These are phyloP conservation scores for Trichoderma aggressivum DNA, from an alignment of 2,329 filamentous ascomycete genomes.

Conservation along the genomic window DNA sequence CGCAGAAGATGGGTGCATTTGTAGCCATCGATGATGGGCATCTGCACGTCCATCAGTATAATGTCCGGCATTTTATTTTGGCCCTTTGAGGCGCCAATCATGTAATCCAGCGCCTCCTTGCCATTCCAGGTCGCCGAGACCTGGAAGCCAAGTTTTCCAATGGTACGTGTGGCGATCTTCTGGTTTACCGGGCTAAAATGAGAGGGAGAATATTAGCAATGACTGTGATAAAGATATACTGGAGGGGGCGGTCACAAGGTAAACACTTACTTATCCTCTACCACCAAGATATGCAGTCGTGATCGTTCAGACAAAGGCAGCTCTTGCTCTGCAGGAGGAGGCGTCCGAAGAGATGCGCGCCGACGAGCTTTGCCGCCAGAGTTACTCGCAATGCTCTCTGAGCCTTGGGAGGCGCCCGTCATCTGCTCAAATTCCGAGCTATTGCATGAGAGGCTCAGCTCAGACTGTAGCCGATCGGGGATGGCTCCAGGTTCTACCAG, in stretches of 20 bases:
- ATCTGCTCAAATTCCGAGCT: slow-evolving; percentile 60
- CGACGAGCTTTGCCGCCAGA: slow-evolving; percentile 29
- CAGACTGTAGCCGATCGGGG: slow-evolving; percentile 63
- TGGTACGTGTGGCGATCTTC: slow-evolving; percentile 72
- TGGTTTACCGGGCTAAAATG: slow-evolving; percentile 59
- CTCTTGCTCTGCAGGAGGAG: slow-evolving; percentile 43
- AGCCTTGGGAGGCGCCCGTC: slow-evolving; percentile 38
- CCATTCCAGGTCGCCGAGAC: slow-evolving; percentile 74
- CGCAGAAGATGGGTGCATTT: slow-evolving; percentile 70
- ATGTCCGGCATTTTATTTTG: slow-evolving; percentile 62
- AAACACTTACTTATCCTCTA: slow-evolving; percentile 70
- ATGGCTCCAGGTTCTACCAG: slow-evolving; percentile 62
- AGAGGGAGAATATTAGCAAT: slow-evolving; percentile 20
- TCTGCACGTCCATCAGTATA: slow-evolving; percentile 76
- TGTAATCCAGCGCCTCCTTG: slow-evolving; percentile 72
- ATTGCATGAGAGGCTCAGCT: slow-evolving; percentile 62
- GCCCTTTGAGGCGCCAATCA: slow-evolving; percentile 52
- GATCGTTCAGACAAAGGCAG: slow-evolving; percentile 56
- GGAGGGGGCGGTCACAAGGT: not conserved
- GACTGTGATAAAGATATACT: slow-evolving; percentile 4
- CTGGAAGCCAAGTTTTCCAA: slow-evolving; percentile 68
- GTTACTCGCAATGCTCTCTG: slow-evolving; percentile 26
- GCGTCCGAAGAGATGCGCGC: slow-evolving; percentile 34
- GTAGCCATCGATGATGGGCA: slow-evolving; percentile 76
- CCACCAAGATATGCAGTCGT: slow-evolving; percentile 67